Evolutionary conservation across 2,329 filamentous ascomycete species (phyloP).

Genomic region (Scorias spongiosa): DNA sequence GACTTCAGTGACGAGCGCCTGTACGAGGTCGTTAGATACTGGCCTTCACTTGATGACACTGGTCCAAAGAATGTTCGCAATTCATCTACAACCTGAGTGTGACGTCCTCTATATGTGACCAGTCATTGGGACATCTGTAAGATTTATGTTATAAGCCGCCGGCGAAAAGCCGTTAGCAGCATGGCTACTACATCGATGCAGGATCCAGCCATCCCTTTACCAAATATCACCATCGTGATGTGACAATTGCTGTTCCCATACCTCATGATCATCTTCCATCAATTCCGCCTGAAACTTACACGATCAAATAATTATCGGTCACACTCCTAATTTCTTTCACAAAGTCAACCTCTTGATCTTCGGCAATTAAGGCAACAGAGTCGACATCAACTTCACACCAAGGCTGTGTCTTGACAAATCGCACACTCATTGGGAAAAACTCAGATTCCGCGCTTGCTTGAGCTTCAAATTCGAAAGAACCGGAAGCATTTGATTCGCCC

Average conservation of each 20-base stretch:
- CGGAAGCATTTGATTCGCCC: slow-evolving; percentile 65
- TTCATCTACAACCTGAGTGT: too few species aligned
- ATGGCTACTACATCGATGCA: too few species aligned
- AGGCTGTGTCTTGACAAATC: slow-evolving; percentile 72
- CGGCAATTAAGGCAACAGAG: slow-evolving; percentile 55
- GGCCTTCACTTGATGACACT: too few species aligned
- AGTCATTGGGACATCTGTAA: too few species aligned
- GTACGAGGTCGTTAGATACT: too few species aligned
- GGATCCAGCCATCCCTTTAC: too few species aligned
- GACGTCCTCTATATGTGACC: too few species aligned
- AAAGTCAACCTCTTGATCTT: slow-evolving; percentile 66
- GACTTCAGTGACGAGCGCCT: too few species aligned
- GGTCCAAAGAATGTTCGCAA: too few species aligned
- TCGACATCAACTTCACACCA: slow-evolving; percentile 90
- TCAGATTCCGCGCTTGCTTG: slow-evolving; percentile 76
- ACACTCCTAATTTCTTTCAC: slow-evolving; percentile 67
- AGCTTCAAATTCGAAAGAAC: slow-evolving; percentile 91
- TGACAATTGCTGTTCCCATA: background rate
- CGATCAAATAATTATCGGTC: slow-evolving; percentile 62
- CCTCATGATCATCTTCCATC: background rate
- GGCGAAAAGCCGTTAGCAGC: too few species aligned
- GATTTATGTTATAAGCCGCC: too few species aligned
- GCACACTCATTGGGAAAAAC: slow-evolving; percentile 94
- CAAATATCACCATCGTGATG: too few species aligned
- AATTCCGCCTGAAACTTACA: slow-evolving; percentile 32